Evolutionary conservation across 2,329 filamentous ascomycete genomes (phyloP).

Genomic region (Zasmidium citrigriseum): DNA sequence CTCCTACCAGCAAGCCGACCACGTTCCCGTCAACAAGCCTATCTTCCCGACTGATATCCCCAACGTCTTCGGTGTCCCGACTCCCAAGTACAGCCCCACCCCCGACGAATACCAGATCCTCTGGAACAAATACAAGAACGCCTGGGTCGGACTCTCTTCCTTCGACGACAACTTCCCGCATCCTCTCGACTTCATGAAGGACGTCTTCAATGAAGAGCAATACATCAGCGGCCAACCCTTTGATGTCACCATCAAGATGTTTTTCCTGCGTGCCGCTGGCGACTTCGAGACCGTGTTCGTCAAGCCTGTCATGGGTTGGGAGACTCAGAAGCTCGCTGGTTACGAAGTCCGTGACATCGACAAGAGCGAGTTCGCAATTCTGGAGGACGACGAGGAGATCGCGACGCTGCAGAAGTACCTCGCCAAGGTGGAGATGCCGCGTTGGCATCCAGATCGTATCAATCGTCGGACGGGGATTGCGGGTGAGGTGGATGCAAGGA

Average conservation of each 20-base stretch:
- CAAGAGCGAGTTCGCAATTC: not conserved
- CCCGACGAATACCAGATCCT: not conserved
- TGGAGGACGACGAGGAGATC: not conserved
- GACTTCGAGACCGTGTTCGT: not conserved
- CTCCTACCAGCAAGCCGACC: not conserved
- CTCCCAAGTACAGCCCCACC: not conserved
- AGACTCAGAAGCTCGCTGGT: no score
- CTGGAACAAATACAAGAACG: not conserved
- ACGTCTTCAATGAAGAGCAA: not conserved
- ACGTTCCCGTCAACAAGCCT: not conserved
- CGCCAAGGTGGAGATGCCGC: not conserved
- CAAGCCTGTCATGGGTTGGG: no score
- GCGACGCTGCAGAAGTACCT: not conserved
- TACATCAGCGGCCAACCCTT: not conserved
- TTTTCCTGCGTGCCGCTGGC: not conserved
- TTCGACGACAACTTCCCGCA: not conserved
- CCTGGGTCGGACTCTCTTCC: not conserved
- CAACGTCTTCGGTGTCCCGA: not conserved
- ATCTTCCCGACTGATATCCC: not conserved
- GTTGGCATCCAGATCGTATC: conserved; percentile 1
- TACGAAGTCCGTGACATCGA: no score
- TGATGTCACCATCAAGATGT: not conserved
- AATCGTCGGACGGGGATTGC: not conserved
- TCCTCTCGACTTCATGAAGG: not conserved
- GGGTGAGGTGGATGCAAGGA: not conserved